phyloP scores from a whole-genome alignment of 805 yeast species.

The Ogataea degrootiae region DNA sequence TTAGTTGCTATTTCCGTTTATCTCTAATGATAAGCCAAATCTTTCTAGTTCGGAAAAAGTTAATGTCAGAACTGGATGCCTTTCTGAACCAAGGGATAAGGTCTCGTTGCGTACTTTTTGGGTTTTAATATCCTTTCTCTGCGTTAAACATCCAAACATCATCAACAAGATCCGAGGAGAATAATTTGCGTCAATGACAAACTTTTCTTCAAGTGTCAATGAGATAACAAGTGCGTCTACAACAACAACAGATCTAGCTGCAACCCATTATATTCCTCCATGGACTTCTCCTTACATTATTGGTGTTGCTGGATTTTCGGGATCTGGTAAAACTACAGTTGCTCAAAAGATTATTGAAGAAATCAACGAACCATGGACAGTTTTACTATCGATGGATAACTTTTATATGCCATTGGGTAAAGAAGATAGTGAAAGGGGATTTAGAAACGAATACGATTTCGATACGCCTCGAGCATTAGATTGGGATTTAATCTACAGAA shows the following conservation, averaged over 20 bases:
- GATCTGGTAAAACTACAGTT: constrained; percentile 93
- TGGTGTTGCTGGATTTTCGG: constrained; percentile 82
- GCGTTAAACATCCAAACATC: no score
- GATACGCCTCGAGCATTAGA: constrained; percentile 87
- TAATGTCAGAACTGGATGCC: no score
- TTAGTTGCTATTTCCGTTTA: background rate
- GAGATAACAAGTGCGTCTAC: no score
- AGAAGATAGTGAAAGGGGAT: constrained; percentile 62
- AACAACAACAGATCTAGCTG: constrained; percentile 11
- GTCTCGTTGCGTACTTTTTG: no score
- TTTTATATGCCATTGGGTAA: constrained; percentile 72
- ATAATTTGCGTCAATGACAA: no score
- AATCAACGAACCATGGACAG: constrained; percentile 90
- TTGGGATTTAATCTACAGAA: constrained; percentile 61
- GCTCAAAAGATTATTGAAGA: constrained; percentile 77
- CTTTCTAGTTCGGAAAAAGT: no score
- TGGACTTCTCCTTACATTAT: constrained; percentile 84
- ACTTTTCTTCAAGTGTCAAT: no score
- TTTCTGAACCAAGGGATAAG: no score
- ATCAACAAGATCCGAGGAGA: no score
- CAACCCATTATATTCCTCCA: constrained; percentile 60
- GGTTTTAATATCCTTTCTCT: no score
- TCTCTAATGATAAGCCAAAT: no score
- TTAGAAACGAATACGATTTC: constrained; percentile 69
- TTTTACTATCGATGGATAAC: constrained; percentile 82